These are phyloP conservation scores for Hysterangium stoloniferum DNA, from an alignment of 768 basidiomycete genomes.

Conservation along the genomic window DNA sequence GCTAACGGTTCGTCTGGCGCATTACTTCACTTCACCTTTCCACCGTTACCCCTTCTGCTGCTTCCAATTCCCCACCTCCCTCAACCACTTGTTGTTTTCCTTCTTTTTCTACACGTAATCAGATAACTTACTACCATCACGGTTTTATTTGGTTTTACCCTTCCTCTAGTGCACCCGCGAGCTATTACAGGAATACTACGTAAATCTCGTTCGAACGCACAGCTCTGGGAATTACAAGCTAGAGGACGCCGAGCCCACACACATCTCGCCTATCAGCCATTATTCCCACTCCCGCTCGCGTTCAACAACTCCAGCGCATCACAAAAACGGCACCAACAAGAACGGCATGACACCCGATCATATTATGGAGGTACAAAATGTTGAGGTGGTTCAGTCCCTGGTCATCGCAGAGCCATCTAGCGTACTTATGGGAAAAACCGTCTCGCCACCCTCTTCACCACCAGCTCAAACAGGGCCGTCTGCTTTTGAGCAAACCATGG, in stretches of 20 bases:
- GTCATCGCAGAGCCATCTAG: conserved; percentile 25
- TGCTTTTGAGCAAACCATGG: conserved; percentile 71
- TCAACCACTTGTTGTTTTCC: conserved; percentile 14
- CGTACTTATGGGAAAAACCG: conserved; percentile 31
- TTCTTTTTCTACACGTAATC: conserved; percentile 15
- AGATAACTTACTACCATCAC: no score
- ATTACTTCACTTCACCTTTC: conserved; percentile 9
- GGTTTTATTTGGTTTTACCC: conserved; percentile 19
- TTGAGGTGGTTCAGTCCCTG: conserved; percentile 13
- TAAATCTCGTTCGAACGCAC: conserved; percentile 86
- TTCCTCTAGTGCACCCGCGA: conserved; percentile 76
- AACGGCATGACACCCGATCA: background rate
- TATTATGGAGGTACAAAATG: conserved; percentile 22
- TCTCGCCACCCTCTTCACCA: conserved; percentile 25
- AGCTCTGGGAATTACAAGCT: conserved; percentile 44
- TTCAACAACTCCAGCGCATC: conserved; percentile 19
- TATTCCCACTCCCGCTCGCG: conserved; percentile 23
- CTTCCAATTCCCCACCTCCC: conserved; percentile 7
- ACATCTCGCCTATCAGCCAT: conserved; percentile 36
- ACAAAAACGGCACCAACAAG: background rate
- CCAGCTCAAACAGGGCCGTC: conserved; percentile 52
- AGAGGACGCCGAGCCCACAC: conserved; percentile 30
- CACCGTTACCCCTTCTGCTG: background rate
- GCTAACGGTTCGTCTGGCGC: conserved; percentile 84
- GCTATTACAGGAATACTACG: conserved; percentile 87